Percentiles rank a stretch among this genome's conserved stretches.
Conservation (phyloP, 2,329 filamentous ascomycete genomes). For the Coleophoma eucalyptorum region DNA sequence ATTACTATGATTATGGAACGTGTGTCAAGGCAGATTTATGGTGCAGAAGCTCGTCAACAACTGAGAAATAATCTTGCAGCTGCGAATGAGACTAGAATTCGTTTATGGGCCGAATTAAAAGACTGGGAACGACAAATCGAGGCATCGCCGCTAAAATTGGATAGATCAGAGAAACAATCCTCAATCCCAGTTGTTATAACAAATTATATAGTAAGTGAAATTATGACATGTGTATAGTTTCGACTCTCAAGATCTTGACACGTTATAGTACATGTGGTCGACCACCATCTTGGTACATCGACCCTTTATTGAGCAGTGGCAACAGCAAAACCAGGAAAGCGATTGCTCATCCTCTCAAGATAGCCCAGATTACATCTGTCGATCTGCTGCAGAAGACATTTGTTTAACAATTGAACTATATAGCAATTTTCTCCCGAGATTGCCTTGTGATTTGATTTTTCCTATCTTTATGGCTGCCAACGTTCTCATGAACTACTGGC, state of each 20-base stretch:
- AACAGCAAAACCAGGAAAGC: background rate
- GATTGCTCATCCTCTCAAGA: background rate
- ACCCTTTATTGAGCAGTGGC: background rate
- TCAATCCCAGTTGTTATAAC: background rate
- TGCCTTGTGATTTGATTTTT: constrained; percentile 1
- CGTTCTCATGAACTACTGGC: background rate
- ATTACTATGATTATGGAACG: background rate
- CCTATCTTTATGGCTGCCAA: background rate
- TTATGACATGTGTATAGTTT: background rate
- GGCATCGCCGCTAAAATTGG: background rate
- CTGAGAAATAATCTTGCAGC: background rate
- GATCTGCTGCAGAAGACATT: background rate
- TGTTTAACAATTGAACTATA: background rate
- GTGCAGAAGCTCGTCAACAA: background rate
- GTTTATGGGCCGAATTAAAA: background rate
- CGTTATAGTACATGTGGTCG: background rate
- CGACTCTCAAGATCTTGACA: background rate
- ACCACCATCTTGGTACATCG: background rate
- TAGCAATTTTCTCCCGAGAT: background rate
- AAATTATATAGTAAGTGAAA: background rate
- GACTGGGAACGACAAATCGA: background rate
- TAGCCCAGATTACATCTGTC: background rate
- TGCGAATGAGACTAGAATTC: background rate
- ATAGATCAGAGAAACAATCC: background rate
- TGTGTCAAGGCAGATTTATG: background rate